These are phyloP conservation scores for Penicillium sp. DNA, from an alignment of 2,329 filamentous ascomycete genomes.

Conservation along the genomic window DNA sequence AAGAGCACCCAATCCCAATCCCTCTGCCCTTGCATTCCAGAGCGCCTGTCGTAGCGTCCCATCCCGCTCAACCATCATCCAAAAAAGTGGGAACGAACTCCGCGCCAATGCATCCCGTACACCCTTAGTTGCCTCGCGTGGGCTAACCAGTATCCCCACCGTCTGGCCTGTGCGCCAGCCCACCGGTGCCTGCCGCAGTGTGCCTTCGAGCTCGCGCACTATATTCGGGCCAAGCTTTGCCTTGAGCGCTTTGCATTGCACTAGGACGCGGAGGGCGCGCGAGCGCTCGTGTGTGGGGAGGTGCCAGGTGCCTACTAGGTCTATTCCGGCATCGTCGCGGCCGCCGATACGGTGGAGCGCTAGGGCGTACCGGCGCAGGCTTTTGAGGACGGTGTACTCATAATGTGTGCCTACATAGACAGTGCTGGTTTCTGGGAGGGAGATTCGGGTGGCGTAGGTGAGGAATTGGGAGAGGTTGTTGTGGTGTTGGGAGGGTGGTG, in stretches of 20 bases:
- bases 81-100: constrained; percentile 71
- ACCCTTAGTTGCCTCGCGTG: constrained; percentile 72
- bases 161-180: constrained; percentile 69
- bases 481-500: constrained; percentile 37
- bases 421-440: constrained; percentile 39
- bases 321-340: constrained; percentile 48
- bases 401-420: constrained; percentile 49
- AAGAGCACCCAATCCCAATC: constrained; percentile 39
- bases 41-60: constrained; percentile 43
- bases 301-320: constrained; percentile 49
- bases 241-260: constrained; percentile 50
- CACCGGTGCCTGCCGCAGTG: constrained; percentile 70
- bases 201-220: constrained; percentile 58
- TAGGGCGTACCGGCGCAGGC: constrained; percentile 42
- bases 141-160: constrained; percentile 70
- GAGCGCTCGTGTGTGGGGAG: constrained; percentile 34
- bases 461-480: constrained; percentile 43
- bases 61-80: constrained; percentile 45
- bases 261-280: constrained; percentile 42
- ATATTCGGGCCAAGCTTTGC: constrained; percentile 46
- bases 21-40: constrained; percentile 46
- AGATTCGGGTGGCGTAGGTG: constrained; percentile 39
- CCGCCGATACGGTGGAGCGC: constrained; percentile 46
- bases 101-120: constrained; percentile 70
- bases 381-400: constrained; percentile 46